Percentiles rank a stretch among this genome's conserved stretches.
These are phyloP conservation scores for Boletus reticulatus DNA, from an alignment of 768 basidiomycete species.

Conservation along the genomic window DNA sequence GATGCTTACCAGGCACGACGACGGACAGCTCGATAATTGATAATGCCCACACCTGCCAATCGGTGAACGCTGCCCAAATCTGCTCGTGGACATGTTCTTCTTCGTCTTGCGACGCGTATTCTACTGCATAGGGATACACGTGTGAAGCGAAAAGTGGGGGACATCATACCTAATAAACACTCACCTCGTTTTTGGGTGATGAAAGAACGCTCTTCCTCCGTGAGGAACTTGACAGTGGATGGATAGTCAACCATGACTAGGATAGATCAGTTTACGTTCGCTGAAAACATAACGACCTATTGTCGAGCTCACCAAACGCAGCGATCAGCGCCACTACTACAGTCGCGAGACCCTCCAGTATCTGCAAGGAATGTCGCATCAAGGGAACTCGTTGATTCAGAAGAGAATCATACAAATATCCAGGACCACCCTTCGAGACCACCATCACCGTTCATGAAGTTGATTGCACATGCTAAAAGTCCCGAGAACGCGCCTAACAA, in stretches of 20 bases:
- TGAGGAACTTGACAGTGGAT: background rate
- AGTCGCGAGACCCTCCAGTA: slow-evolving; percentile 3
- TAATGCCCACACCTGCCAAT: slow-evolving; percentile 5
- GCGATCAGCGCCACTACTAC: background rate
- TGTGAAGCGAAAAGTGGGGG: background rate
- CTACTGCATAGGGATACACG: background rate
- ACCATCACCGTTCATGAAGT: background rate
- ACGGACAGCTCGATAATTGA: background rate
- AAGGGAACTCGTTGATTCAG: background rate
- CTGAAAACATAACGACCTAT: background rate
- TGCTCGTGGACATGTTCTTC: background rate
- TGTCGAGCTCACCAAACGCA: background rate
- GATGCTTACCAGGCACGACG: background rate
- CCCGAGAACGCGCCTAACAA: slow-evolving; percentile 1
- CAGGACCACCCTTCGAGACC: slow-evolving; percentile 6
- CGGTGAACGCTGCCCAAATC: background rate
- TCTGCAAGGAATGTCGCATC: background rate
- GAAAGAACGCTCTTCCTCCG: background rate
- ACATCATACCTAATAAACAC: background rate
- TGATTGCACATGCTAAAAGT: background rate
- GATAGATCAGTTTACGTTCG: background rate
- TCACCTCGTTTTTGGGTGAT: background rate
- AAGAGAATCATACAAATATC: background rate
- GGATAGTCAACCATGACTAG: slow-evolving; percentile 4
- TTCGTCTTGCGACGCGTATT: background rate